These are phyloP conservation scores for Aspergillus nomiae DNA, from an alignment of 2,329 filamentous ascomycete genomes.

Conservation along the genomic window DNA sequence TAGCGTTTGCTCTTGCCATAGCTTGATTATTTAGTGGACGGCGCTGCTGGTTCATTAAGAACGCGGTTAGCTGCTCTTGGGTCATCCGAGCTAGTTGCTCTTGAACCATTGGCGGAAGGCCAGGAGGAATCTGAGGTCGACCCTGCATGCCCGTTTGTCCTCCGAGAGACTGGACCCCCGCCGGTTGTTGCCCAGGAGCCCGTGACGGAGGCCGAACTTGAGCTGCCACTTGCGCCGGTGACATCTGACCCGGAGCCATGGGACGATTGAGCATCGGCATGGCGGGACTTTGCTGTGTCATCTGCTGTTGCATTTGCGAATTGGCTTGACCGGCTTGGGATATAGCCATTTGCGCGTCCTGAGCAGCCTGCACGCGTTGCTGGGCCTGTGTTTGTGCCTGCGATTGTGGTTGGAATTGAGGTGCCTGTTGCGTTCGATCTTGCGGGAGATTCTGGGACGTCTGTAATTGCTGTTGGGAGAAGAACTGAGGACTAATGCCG, in stretches of 20 bases:
- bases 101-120: conserved; percentile 37
- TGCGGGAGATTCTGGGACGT: conserved; percentile 47
- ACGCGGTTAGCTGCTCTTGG: conserved; percentile 35
- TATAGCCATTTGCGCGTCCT: conserved; percentile 50
- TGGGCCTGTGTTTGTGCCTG: conserved; percentile 44
- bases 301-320: conserved; percentile 39
- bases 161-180: conserved; percentile 25
- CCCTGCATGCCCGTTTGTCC: conserved; percentile 35
- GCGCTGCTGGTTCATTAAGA: conserved; percentile 38
- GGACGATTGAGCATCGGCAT: conserved; percentile 49
- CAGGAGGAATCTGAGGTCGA: conserved; percentile 36
- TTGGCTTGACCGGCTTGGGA: conserved; percentile 48
- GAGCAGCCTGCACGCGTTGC: conserved; percentile 45
- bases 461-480: conserved; percentile 47
- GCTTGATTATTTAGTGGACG: conserved; percentile 32
- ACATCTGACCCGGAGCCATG: conserved; percentile 42
- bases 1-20: conserved; percentile 33
- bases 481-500: conserved; percentile 42
- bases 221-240: conserved; percentile 35
- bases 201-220: conserved; percentile 39
- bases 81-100: conserved; percentile 39
- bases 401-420: conserved; percentile 37
- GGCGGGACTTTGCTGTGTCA: conserved; percentile 43
- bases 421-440: conserved; percentile 42
- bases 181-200: conserved; percentile 32